Conservation (phyloP, 2,329 filamentous ascomycete genomes). For the Microdochium bolleyi region DNA sequence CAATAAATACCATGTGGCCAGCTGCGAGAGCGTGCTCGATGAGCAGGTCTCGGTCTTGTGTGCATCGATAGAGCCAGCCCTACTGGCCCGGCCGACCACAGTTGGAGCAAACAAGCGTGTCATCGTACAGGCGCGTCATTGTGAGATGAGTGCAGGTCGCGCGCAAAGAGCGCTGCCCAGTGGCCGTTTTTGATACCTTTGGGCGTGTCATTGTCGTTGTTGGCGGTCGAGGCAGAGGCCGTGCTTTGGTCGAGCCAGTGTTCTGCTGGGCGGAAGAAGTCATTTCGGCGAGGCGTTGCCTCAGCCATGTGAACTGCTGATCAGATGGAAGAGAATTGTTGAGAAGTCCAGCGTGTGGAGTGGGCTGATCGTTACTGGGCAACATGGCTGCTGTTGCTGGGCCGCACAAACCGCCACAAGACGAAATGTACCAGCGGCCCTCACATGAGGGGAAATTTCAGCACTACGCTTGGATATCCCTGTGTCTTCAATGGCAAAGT, state of each 20-base stretch:
- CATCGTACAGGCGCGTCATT: constrained; percentile 57
- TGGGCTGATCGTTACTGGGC: too few species aligned
- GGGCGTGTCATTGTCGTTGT: neutral
- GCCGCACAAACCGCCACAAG: too few species aligned
- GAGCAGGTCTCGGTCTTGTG: constrained; percentile 24
- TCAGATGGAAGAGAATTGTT: too few species aligned
- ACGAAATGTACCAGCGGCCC: too few species aligned
- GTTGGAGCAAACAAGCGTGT: constrained; percentile 42
- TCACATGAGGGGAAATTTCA: too few species aligned
- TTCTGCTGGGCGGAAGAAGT: too few species aligned
- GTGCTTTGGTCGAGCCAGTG: neutral
- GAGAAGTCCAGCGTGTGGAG: too few species aligned
- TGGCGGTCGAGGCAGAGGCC: neutral
- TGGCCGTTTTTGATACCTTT: constrained; percentile 4
- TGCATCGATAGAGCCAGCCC: constrained; percentile 68
- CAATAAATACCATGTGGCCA: constrained; percentile 14
- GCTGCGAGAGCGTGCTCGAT: constrained; percentile 26
- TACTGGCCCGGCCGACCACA: constrained; percentile 49
- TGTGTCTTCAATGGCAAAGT: too few species aligned
- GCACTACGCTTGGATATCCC: too few species aligned
- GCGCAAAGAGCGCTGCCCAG: constrained; percentile 6
- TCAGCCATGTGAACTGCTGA: too few species aligned
- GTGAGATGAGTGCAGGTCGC: constrained; percentile 56
- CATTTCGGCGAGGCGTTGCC: too few species aligned
- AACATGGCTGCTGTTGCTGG: too few species aligned